phyloP scores from a whole-genome alignment of 352 stramenopile genomes.

The Proteromonas lacertae region DNA sequence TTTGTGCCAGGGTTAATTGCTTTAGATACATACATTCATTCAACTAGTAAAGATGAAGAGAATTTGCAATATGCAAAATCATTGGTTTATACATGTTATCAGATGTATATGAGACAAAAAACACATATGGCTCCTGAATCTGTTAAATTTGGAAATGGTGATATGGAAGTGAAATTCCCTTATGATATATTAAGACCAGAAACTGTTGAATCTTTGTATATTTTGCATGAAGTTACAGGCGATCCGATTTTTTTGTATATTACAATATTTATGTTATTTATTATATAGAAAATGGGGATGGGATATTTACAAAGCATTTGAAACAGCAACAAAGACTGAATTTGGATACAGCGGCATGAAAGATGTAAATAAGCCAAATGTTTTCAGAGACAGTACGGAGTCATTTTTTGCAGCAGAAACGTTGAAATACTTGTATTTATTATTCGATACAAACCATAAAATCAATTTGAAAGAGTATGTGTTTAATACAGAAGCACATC shows the following conservation, averaged over 20 bases:
- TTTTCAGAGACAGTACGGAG: constrained; percentile 69
- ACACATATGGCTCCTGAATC: constrained; percentile 67
- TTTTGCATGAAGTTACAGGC: constrained; percentile 68
- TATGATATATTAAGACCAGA: constrained; percentile 76
- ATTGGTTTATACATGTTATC: too few species aligned
- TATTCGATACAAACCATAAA: constrained; percentile 24
- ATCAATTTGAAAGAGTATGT: constrained; percentile 64
- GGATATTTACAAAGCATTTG: constrained; percentile 56
- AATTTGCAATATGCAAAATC: constrained; percentile 37
- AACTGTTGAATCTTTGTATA: constrained; percentile 70
- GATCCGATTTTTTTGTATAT: constrained; percentile 6
- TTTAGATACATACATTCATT: constrained; percentile 40
- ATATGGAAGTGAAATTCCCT: constrained; percentile 1
- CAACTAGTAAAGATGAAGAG: constrained; percentile 14
- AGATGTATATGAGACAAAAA: constrained; percentile 61
- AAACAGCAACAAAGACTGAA: constrained; percentile 45
- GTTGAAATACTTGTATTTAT: constrained; percentile 88
- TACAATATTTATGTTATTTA: constrained; percentile 12
- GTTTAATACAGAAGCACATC: constrained; percentile 80
- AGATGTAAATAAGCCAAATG: constrained; percentile 17
- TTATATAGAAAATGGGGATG: constrained; percentile 73
- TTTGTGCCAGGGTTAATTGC: constrained; percentile 66
- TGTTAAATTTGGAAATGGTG: constrained; percentile 25
- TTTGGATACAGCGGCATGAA: constrained; percentile 37
- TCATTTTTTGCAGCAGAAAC: constrained; percentile 93